These are phyloP conservation scores for Aphanomyces euteiches DNA, from an alignment of 352 stramenopile genomes.

Conservation along the genomic window DNA sequence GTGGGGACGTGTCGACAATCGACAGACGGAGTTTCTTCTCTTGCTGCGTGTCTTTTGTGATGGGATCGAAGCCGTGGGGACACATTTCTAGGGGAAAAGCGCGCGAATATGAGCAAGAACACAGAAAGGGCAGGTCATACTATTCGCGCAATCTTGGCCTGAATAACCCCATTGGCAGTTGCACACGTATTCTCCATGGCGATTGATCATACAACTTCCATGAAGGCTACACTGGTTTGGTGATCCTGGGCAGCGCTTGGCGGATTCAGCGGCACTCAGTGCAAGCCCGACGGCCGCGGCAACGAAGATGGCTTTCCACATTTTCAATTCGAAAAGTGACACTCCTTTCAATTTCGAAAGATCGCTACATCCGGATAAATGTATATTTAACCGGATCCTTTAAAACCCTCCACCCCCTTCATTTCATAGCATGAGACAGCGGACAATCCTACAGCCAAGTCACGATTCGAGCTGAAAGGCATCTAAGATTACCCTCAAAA, in stretches of 20 bases:
- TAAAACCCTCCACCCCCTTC: too few relatives aligned
- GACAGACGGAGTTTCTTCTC: conserved; percentile 53
- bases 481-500: too few relatives aligned
- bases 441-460: too few relatives aligned
- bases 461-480: too few relatives aligned
- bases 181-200: conserved; percentile 60
- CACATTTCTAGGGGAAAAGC: conserved; percentile 52
- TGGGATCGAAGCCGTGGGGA: conserved; percentile 57
- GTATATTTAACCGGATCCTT: too few relatives aligned
- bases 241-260: conserved; percentile 47
- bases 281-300: background rate
- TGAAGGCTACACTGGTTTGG: conserved; percentile 70
- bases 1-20: conserved; percentile 33
- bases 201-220: conserved; percentile 59
- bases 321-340: too few relatives aligned
- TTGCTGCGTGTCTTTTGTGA: conserved; percentile 35
- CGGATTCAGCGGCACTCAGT: conserved; percentile 32
- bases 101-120: background rate
- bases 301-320: background rate
- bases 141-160: conserved; percentile 54
- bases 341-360: too few relatives aligned
- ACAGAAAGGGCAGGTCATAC: conserved; percentile 32
- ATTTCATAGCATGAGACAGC: too few relatives aligned
- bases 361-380: too few relatives aligned
- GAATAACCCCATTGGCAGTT: conserved; percentile 76